Evolutionary conservation across 2,329 filamentous ascomycete genomes (phyloP).

Genomic region (Didymella arachidicola): DNA sequence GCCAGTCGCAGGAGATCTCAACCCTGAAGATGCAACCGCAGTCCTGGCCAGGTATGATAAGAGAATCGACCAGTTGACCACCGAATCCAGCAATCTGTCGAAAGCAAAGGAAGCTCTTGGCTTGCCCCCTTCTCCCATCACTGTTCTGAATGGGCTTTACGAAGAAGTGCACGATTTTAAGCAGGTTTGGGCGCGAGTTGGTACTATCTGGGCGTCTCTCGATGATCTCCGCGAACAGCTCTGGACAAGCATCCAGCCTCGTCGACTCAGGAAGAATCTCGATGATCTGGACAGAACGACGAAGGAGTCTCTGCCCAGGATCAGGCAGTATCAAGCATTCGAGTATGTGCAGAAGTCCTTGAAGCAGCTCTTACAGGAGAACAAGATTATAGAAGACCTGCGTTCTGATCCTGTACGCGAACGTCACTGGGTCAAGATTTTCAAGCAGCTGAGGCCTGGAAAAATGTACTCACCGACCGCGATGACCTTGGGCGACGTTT

Average conservation of each 20-base stretch:
- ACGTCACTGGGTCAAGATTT: slow-evolving; percentile 97
- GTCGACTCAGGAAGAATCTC: slow-evolving; percentile 88
- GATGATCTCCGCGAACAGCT: slow-evolving; percentile 91
- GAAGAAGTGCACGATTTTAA: slow-evolving; percentile 99
- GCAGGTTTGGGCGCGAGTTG: slow-evolving; percentile 95
- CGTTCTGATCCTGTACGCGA: slow-evolving; percentile 97
- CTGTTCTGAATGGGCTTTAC: slow-evolving; percentile 81
- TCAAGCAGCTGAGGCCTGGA: slow-evolving; percentile 90
- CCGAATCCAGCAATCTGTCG: slow-evolving; percentile 90
- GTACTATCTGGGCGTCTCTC: slow-evolving; percentile 94
- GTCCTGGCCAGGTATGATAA: slow-evolving; percentile 84
- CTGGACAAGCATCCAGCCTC: slow-evolving; percentile 94
- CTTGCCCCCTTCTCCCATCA: slow-evolving; percentile 79
- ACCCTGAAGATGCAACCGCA: slow-evolving; percentile 84
- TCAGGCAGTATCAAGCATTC: slow-evolving; percentile 99
- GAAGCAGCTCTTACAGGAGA: slow-evolving; percentile 88
- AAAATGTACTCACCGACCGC: slow-evolving; percentile 94
- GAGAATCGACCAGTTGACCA: slow-evolving; percentile 83
- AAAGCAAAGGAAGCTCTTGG: slow-evolving; percentile 97
- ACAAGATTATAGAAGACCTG: slow-evolving; percentile 83
- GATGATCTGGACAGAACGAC: slow-evolving; percentile 96
- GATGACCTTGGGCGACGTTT: slow-evolving; percentile 97
- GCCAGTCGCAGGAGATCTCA: slow-evolving; percentile 92
- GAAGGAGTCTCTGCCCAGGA: slow-evolving; percentile 93
- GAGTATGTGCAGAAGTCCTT: slow-evolving; percentile 95